Evolutionary conservation across 73 alveolate genomes (phyloP).

Genomic region (Blepharisma stoltei): DNA sequence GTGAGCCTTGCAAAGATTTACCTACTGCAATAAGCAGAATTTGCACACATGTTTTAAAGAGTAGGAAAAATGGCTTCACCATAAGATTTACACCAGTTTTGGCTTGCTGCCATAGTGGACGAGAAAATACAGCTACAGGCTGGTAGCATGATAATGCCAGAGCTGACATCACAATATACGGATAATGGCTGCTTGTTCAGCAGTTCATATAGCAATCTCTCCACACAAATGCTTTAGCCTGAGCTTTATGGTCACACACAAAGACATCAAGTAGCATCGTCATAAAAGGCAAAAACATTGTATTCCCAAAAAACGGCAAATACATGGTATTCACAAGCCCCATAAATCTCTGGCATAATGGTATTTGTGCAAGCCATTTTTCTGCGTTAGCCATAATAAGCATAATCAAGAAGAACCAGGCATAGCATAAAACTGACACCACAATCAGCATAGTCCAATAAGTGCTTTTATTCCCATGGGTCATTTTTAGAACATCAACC

Average conservation of each 20-base stretch:
- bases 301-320: slow-evolving; percentile 29
- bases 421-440: slow-evolving; percentile 4
- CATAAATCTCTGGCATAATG: background rate
- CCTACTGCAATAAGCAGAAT: slow-evolving; percentile 27
- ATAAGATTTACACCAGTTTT: slow-evolving; percentile 23
- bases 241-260: slow-evolving; percentile 32
- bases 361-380: background rate
- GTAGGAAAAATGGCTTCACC: slow-evolving; percentile 20
- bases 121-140: slow-evolving; percentile 30
- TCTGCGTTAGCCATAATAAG: slow-evolving; percentile 26
- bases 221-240: slow-evolving; percentile 24
- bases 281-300: slow-evolving; percentile 22
- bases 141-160: slow-evolving; percentile 11
- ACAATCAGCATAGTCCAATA: slow-evolving; percentile 23
- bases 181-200: slow-evolving; percentile 20
- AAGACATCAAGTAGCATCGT: slow-evolving; percentile 18
- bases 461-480: background rate
- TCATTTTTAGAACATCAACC: slow-evolving; percentile 25
- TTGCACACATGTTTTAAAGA: slow-evolving; percentile 26
- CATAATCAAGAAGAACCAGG: slow-evolving; percentile 1
- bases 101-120: slow-evolving; percentile 27
- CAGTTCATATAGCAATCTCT: slow-evolving; percentile 28
- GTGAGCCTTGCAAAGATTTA: slow-evolving; percentile 1
- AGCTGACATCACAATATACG: slow-evolving; percentile 9
- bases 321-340: background rate